These are phyloP conservation scores for Rhizopogon vinicolor DNA, from an alignment of 768 basidiomycete genomes.

Conservation along the genomic window DNA sequence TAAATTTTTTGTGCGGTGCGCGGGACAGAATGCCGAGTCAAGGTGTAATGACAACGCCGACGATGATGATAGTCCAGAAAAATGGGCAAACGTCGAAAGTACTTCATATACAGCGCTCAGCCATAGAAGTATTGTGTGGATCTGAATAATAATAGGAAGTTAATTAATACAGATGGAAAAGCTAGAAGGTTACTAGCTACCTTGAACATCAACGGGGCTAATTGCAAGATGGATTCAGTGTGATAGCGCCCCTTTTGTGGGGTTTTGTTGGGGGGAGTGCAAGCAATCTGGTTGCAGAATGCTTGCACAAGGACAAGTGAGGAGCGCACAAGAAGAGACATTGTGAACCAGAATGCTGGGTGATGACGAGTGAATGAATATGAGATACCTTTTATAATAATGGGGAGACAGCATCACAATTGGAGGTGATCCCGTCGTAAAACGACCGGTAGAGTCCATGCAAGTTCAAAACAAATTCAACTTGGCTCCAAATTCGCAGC, in stretches of 20 bases:
- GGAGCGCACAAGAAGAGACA: conserved; percentile 44
- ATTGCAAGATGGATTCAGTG: conserved; percentile 47
- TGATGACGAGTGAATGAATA: background rate
- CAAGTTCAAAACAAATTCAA: background rate
- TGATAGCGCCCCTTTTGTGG: conserved; percentile 47
- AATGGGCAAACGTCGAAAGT: conserved; percentile 32
- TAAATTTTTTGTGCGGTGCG: conserved; percentile 21
- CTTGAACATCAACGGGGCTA: conserved; percentile 54
- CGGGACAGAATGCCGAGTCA: conserved; percentile 29
- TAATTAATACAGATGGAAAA: background rate
- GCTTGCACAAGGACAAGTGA: conserved; percentile 46
- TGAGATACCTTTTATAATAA: conserved; percentile 13
- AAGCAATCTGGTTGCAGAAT: conserved; percentile 45
- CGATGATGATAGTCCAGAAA: conserved; percentile 24
- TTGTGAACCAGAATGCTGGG: conserved; percentile 13
- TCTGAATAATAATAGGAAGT: conserved; percentile 23
- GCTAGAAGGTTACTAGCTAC: conserved; percentile 20
- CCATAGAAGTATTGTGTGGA: conserved; percentile 47
- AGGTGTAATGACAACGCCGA: conserved; percentile 29
- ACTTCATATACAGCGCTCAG: conserved; percentile 47
- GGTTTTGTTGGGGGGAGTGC: conserved; percentile 54
- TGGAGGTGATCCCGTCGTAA: too few relatives aligned
- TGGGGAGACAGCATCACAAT: background rate
- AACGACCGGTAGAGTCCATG: background rate
- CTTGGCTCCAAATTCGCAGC: background rate